Conservation (phyloP, 2,329 filamentous ascomycete genomes). For the Colletotrichum graminicola region DNA sequence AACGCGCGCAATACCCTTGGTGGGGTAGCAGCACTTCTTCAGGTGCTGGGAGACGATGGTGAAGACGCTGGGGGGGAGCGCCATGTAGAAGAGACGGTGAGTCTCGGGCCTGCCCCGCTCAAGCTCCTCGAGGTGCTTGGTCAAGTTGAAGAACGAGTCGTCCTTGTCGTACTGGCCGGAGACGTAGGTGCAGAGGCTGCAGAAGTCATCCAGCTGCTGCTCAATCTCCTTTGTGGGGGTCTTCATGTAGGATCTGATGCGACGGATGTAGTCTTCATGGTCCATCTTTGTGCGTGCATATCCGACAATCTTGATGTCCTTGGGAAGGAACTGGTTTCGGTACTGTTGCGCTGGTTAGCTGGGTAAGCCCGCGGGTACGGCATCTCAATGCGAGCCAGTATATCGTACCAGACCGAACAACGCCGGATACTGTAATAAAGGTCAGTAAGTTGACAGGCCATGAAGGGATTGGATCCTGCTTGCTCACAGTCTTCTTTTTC, state of each 20-base stretch:
- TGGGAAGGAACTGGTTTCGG: slow-evolving; percentile 98
- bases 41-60: slow-evolving; percentile 97
- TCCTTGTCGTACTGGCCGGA: slow-evolving; percentile 99
- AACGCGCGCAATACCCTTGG: slow-evolving; percentile 89
- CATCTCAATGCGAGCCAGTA: slow-evolving; percentile 12
- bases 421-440: slow-evolving; percentile 81
- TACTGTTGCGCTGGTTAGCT: slow-evolving; percentile 68
- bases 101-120: slow-evolving; percentile 86
- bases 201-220: slow-evolving; percentile 93
- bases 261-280: slow-evolving; percentile 91
- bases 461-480: slow-evolving; percentile 7
- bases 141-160: slow-evolving; percentile 88
- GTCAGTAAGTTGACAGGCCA: slow-evolving; percentile 46
- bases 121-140: slow-evolving; percentile 86
- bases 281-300: slow-evolving; percentile 99
- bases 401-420: slow-evolving; percentile 93
- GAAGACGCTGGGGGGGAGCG: slow-evolving; percentile 96
- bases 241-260: slow-evolving; percentile 99
- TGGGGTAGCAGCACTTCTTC: slow-evolving; percentile 97
- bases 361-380: slow-evolving; percentile 1
- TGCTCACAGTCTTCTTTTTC: slow-evolving; percentile 96
- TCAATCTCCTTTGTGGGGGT: slow-evolving; percentile 97
- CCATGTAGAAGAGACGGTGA: slow-evolving; percentile 99
- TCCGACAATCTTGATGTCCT: slow-evolving; percentile 96
- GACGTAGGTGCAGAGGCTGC: slow-evolving; percentile 88